Percentiles rank a stretch among this genome's conserved stretches.
phyloP scores from a whole-genome alignment of 2,329 filamentous ascomycete species.

The Cladosporium colombiae region DNA sequence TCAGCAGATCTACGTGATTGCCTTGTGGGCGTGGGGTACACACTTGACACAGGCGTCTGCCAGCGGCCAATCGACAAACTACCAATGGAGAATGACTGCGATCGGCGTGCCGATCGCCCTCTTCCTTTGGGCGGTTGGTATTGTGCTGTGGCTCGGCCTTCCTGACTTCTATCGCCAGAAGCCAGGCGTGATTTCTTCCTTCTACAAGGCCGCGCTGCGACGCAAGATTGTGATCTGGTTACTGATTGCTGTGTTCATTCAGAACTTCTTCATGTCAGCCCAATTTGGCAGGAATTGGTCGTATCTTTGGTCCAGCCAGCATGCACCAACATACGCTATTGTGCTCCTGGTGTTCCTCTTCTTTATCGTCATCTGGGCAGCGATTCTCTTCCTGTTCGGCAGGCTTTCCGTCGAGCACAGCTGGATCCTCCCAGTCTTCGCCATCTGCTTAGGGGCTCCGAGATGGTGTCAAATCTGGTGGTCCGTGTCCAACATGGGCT shows the following conservation, averaged over 20 bases:
- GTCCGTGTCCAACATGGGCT: slow-evolving; percentile 61
- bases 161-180: slow-evolving; percentile 67
- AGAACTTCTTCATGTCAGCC: slow-evolving; percentile 67
- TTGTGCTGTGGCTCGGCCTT: slow-evolving; percentile 59
- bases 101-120: slow-evolving; percentile 60
- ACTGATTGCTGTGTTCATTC: slow-evolving; percentile 62
- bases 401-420: slow-evolving; percentile 60
- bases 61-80: slow-evolving; percentile 12
- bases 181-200: slow-evolving; percentile 64
- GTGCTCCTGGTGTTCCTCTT: slow-evolving; percentile 58
- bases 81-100: slow-evolving; percentile 40
- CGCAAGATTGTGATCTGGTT: slow-evolving; percentile 70
- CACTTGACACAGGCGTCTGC: slow-evolving; percentile 23
- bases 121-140: slow-evolving; percentile 58
- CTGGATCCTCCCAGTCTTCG: slow-evolving; percentile 68
- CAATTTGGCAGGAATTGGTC: slow-evolving; percentile 68
- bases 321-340: slow-evolving; percentile 59
- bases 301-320: slow-evolving; percentile 61
- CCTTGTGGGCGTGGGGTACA: slow-evolving; percentile 68
- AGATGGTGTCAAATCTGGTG: slow-evolving; percentile 70
- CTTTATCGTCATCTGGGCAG: slow-evolving; percentile 58
- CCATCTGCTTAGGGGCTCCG: slow-evolving; percentile 65
- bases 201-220: slow-evolving; percentile 62
- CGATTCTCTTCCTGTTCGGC: slow-evolving; percentile 54
- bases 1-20: slow-evolving; percentile 65